Evolutionary conservation across 2,329 filamentous ascomycete genomes (phyloP).

Genomic region (Ceratocystis lukuohia): DNA sequence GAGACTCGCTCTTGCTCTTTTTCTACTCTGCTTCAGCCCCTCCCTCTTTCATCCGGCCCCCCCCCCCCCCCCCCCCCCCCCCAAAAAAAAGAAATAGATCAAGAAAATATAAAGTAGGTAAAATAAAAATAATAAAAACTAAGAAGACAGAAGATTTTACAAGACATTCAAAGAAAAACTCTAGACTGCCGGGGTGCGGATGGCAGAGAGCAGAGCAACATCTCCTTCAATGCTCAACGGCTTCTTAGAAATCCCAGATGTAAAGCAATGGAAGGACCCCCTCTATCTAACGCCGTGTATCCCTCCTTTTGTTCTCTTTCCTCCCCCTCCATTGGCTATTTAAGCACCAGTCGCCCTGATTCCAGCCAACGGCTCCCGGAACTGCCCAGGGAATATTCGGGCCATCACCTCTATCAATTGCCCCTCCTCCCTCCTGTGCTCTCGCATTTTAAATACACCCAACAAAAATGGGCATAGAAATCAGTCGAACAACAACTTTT

Average conservation of each 20-base stretch:
- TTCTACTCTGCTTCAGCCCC: not conserved
- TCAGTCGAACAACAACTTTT: not conserved
- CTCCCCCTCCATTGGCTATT: not conserved
- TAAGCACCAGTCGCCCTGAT: slow-evolving; percentile 10
- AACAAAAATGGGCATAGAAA: not conserved
- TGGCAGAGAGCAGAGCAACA: slow-evolving; percentile 4
- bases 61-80: too few relatives aligned
- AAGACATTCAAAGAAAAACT: not conserved
- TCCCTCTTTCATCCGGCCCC: not conserved
- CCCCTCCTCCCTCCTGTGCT: not conserved
- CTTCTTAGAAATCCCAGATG: not conserved
- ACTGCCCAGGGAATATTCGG: slow-evolving; percentile 9
- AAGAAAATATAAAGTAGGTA: not conserved
- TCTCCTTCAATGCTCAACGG: not conserved
- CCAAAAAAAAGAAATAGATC: not conserved
- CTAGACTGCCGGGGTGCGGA: not conserved
- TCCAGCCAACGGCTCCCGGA: slow-evolving; percentile 1
- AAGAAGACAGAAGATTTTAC: not conserved
- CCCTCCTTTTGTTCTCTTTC: not conserved
- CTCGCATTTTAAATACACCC: not conserved
- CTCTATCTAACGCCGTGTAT: slow-evolving; percentile 2
- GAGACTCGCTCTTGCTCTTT: not conserved
- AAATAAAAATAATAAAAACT: not conserved
- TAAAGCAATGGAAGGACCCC: not conserved
- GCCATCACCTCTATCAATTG: not conserved